Evolutionary conservation across 768 basidiomycete genomes (phyloP).

Genomic region (Hysterangium stoloniferum): DNA sequence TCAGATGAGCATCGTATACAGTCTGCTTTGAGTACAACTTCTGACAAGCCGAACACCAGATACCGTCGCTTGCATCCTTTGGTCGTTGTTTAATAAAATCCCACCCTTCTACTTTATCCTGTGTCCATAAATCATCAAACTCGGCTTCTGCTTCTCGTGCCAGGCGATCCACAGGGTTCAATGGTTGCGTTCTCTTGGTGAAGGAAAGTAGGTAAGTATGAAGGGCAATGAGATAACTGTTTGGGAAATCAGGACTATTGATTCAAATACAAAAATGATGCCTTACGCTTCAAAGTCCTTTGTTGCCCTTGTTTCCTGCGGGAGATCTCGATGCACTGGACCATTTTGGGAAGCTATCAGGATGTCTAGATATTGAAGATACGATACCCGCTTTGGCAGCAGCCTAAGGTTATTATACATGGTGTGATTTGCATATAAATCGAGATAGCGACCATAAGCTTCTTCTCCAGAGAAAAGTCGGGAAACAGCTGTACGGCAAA

Average conservation of each 20-base stretch:
- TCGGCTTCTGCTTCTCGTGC: constrained; percentile 56
- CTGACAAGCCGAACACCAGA: constrained; percentile 95
- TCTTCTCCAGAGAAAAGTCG: constrained; percentile 95
- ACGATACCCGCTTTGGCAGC: constrained; percentile 74
- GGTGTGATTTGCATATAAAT: constrained; percentile 82
- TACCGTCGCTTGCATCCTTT: constrained; percentile 53
- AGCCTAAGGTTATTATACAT: constrained; percentile 86
- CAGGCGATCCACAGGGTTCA: constrained; percentile 66
- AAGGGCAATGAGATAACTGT: constrained; percentile 76
- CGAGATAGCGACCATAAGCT: constrained; percentile 88
- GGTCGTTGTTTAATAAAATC: constrained; percentile 33
- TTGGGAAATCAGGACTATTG: constrained; percentile 6
- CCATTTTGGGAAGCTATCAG: constrained; percentile 59
- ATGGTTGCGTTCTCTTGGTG: constrained; percentile 73
- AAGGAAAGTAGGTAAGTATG: constrained; percentile 84
- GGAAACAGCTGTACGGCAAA: constrained; percentile 49
- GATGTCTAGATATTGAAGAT: constrained; percentile 88
- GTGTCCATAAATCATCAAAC: constrained; percentile 78
- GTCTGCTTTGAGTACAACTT: constrained; percentile 95
- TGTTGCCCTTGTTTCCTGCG: constrained; percentile 55
- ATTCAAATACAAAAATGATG: not conserved
- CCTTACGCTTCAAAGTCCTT: constrained; percentile 78
- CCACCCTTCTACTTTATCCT: constrained; percentile 72
- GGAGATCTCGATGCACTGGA: constrained; percentile 58
- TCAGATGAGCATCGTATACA: constrained; percentile 93